These are phyloP conservation scores for Sarocladium brachiariae DNA, from an alignment of 2,329 filamentous ascomycete species.

Conservation along the genomic window DNA sequence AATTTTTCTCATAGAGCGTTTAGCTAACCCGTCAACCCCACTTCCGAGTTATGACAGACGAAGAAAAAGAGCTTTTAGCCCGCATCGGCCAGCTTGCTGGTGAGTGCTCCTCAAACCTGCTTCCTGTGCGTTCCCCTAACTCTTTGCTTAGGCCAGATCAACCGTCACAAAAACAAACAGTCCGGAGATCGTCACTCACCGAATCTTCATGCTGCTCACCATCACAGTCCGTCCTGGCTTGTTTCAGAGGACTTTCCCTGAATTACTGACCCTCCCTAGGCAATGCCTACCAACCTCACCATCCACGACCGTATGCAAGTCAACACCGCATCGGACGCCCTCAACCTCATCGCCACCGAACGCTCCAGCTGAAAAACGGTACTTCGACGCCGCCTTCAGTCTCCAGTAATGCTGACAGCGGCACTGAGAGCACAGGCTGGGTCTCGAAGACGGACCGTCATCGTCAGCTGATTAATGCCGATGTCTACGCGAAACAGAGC, in stretches of 20 bases:
- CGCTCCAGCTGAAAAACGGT: constrained; percentile 61
- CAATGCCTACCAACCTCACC: constrained; percentile 26
- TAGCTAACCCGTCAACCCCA: too few relatives aligned
- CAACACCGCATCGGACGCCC: constrained; percentile 30
- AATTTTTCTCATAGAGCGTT: too few relatives aligned
- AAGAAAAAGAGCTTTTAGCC: constrained; percentile 47
- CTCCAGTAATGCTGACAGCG: constrained; percentile 13
- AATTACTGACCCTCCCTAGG: constrained; percentile 16
- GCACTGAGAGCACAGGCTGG: constrained; percentile 36
- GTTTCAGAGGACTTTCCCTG: not conserved
- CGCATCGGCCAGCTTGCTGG: constrained; percentile 46
- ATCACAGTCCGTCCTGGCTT: constrained; percentile 28
- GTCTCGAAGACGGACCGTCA: constrained; percentile 69
- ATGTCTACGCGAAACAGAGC: constrained; percentile 67
- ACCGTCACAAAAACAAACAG: constrained; percentile 65
- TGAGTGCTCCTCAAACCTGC: constrained; percentile 21
- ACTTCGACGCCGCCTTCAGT: constrained; percentile 27
- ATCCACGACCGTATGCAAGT: constrained; percentile 25
- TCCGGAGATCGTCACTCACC: constrained; percentile 27
- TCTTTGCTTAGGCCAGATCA: constrained; percentile 63
- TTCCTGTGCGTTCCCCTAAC: not conserved
- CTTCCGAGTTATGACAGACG: constrained; percentile 32
- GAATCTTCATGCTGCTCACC: constrained; percentile 21
- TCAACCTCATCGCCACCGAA: constrained; percentile 38
- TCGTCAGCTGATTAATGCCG: constrained; percentile 75